Evolutionary conservation across 192 early-diverging fungal genomes (phyloP), one percentile per base, ranked within the genome.

Genomic region (Coemansia sp.): DNA sequence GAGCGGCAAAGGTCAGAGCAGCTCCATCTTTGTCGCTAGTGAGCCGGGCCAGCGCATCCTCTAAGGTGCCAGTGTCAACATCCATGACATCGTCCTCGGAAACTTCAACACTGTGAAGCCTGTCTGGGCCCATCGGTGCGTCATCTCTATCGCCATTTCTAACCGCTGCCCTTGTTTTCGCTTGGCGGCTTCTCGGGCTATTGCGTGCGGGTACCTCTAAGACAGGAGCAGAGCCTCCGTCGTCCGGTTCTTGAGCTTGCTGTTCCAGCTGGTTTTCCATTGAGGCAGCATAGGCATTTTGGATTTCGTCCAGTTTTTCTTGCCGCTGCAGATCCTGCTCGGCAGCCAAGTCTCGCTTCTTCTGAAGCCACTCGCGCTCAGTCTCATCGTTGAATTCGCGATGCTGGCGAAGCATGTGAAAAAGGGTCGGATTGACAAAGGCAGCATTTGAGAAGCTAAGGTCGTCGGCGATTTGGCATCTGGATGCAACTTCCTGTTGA

Each of bases 331-430:
- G 67, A 50, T 76, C 79, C 13, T 66, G 63, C 40, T 76, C 70
- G 5, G 61, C 67, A 23, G 79, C 80, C 9, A 71, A 50, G 23
- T 74, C 62, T 46, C 69, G 71, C 37, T 83, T 83, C 57, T 72
- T 77, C 51, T 74, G 65, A 11, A 77, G 65, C 38, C 77, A 59
- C 37, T 83, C 80, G 45, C 80, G 80, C 35, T 83, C 80, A 0
- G 80, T 83, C 14, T 76, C 80, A n/a, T 83, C 80, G 37, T 77
- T 83, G 53, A 83, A 83, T 66, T 83, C 80, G 45, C 80, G 80
- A 46, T 83, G 80, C 40, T 83, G 74, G 26, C 80, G 74, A 39
- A 83, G 76, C 80, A 83, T 83, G 35, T 77, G 76, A 57, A 83
- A 83, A n/a, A 83, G 59, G 2, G 80, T 83, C 37, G 80, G 80